Percentiles rank a stretch among this genome's conserved stretches.
phyloP scores from a whole-genome alignment of 2,329 filamentous ascomycete species.

The Alternaria gansuensis region DNA sequence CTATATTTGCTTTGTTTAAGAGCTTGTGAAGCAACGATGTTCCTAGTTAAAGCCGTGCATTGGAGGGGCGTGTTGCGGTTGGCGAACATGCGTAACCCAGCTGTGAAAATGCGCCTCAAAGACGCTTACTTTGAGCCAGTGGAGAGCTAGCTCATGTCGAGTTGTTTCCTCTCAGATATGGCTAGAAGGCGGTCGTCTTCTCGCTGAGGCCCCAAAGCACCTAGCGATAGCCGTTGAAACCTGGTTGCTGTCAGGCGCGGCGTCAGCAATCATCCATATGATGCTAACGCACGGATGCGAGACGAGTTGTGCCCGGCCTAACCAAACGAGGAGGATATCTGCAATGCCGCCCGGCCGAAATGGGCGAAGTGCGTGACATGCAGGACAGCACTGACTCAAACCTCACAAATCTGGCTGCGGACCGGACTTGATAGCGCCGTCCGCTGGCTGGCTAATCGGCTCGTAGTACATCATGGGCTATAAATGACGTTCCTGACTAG shows the following conservation, averaged over 20 bases:
- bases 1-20: slow-evolving; percentile 32
- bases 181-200: background rate
- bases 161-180: background rate
- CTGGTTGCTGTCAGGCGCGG: slow-evolving; percentile 19
- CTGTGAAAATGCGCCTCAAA: slow-evolving; percentile 12
- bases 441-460: slow-evolving; percentile 10
- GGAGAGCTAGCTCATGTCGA: background rate
- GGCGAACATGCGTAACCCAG: slow-evolving; percentile 18
- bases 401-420: slow-evolving; percentile 19
- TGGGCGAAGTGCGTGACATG: slow-evolving; percentile 8
- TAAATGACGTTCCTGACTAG: slow-evolving; percentile 27
- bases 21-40: slow-evolving; percentile 27
- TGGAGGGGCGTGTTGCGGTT: slow-evolving; percentile 16
- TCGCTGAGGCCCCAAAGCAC: background rate
- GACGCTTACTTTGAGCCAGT: background rate
- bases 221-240: slow-evolving; percentile 12
- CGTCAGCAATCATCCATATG: slow-evolving; percentile 7
- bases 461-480: slow-evolving; percentile 15
- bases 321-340: slow-evolving; percentile 2
- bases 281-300: slow-evolving; percentile 10
- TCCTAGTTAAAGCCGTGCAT: slow-evolving; percentile 18
- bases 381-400: slow-evolving; percentile 17
- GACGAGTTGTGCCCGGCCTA: slow-evolving; percentile 9
- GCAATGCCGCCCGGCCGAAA: slow-evolving; percentile 10
- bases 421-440: slow-evolving; percentile 18